Base-by-base conservation (phyloP, 768 basidiomycete species). In the Clavulina sp. region DNA sequence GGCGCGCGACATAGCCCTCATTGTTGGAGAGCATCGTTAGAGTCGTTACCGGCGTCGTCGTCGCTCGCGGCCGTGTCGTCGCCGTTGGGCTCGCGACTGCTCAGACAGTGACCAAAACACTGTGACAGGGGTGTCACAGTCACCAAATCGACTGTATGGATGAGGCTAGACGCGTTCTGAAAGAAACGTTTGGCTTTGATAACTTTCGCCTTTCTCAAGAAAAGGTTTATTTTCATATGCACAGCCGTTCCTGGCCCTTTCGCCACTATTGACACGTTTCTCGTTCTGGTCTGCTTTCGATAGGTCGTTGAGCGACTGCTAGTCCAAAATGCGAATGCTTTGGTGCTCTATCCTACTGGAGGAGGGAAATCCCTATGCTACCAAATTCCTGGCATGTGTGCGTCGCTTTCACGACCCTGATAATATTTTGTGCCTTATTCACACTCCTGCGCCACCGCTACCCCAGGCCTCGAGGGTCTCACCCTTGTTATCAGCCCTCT, bases 301-400 rank as follows among this genome's bases (percentile, higher is more conserved):
- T 46, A 46, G 43, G 69, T 69, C 26, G 64, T 73, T 26, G 55
- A 61, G 5, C 62, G 67, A 2, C 58, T 73, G 1, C 29, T 73
- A 0, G 68, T 65, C 19, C 60, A 69, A 1, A 63, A 68, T 30
- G 62, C 69, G 21, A 70, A 69, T 50, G 65, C 68, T 0, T 64
- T 73, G 1, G 70, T 69, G 3, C 53, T 70, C 4, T 68, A 64
- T 50, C 70, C 70, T 1, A 70, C 70, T 21, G 69, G 69, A 2
- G 50, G 66, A 6, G 68, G 68, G 3, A 69, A 69, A 57, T 67
- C 66, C 56, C 52, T 70, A 36, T 68, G 64, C 4, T 68, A 64
- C 51, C 66, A 71, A 52, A 56, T 70, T 5, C 69, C 69, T 6
- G 69, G 66, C 4, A 53, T 70, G 3, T 70, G 69, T 50, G 58